A percentile compares a stretch with the other conserved stretches of the same genome.
Conservation (phyloP, 1,139 yeast species). For the Hanseniaspora sp. region DNA sequence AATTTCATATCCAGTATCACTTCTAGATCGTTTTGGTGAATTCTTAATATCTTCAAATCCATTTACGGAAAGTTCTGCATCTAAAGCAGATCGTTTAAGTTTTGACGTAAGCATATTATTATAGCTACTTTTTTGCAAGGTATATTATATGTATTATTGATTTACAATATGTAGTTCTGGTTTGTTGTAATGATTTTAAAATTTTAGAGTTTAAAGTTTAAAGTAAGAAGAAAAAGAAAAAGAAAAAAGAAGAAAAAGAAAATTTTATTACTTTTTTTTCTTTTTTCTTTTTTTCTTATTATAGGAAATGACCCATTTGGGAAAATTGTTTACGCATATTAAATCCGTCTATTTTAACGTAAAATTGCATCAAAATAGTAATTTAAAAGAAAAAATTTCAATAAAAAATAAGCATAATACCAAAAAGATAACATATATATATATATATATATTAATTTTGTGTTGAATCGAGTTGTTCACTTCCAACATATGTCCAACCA, state of each 20-base stretch:
- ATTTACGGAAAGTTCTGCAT: slow-evolving; percentile 11
- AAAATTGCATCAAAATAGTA: too few relatives aligned
- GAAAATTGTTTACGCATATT: too few relatives aligned
- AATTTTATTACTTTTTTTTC: too few relatives aligned
- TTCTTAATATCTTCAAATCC: slow-evolving; percentile 4
- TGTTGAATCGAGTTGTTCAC: slow-evolving; percentile 29
- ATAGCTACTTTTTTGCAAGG: background rate
- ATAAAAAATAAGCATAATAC: too few relatives aligned
- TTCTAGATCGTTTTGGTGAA: slow-evolving; percentile 11
- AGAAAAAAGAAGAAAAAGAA: too few relatives aligned
- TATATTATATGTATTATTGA: background rate
- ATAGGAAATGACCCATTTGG: too few relatives aligned
- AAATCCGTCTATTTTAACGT: too few relatives aligned
- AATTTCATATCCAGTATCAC: slow-evolving; percentile 1
- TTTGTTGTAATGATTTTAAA: too few relatives aligned
- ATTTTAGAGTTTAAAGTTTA: too few relatives aligned
- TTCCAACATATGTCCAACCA: slow-evolving; percentile 93
- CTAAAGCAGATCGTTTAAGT: slow-evolving; percentile 12
- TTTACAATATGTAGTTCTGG: background rate
- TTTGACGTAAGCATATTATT: slow-evolving; percentile 6
- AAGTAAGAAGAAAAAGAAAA: too few relatives aligned
- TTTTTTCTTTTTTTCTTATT: too few relatives aligned
- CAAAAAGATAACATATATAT: background rate
- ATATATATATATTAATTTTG: background rate
- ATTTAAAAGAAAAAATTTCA: too few relatives aligned